phyloP scores from a whole-genome alignment of 768 basidiomycete genomes.

The Suillus paluster region DNA sequence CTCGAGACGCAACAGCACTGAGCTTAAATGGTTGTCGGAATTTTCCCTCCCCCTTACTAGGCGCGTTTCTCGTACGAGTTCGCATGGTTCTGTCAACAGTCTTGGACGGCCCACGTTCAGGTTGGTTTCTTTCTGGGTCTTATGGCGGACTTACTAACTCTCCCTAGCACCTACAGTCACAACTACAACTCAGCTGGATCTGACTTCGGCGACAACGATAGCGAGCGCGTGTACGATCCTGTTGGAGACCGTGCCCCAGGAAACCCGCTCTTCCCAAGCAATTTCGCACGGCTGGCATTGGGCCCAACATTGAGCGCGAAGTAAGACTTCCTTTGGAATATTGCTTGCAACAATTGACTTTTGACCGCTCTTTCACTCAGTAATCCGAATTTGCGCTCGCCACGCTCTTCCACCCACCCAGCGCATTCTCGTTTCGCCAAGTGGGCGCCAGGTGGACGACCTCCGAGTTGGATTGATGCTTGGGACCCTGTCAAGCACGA shows the following conservation, averaged over 20 bases:
- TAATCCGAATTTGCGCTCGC: slow-evolving; percentile 29
- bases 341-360: neutral
- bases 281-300: slow-evolving; percentile 68
- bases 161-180: slow-evolving; percentile 16
- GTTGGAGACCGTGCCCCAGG: slow-evolving; percentile 72
- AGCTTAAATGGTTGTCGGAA: slow-evolving; percentile 31
- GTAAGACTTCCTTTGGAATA: slow-evolving; percentile 34
- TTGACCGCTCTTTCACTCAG: slow-evolving; percentile 19
- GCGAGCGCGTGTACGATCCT: slow-evolving; percentile 46
- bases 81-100: slow-evolving; percentile 30
- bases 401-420: slow-evolving; percentile 9
- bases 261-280: slow-evolving; percentile 81
- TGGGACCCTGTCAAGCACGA: slow-evolving; percentile 48
- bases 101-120: slow-evolving; percentile 30
- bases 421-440: slow-evolving; percentile 22
- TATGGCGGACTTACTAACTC: neutral
- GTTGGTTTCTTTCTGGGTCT: slow-evolving; percentile 16
- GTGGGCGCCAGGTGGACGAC: slow-evolving; percentile 34
- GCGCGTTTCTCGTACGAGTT: slow-evolving; percentile 28
- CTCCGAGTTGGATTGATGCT: slow-evolving; percentile 44
- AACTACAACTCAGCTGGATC: slow-evolving; percentile 17
- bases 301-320: slow-evolving; percentile 68
- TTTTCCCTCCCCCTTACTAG: slow-evolving; percentile 21
- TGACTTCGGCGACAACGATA: slow-evolving; percentile 30
- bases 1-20: slow-evolving; percentile 27